These are phyloP conservation scores for Phytophthora macrochlamydospora DNA, from an alignment of 352 stramenopile genomes.

Conservation along the genomic window DNA sequence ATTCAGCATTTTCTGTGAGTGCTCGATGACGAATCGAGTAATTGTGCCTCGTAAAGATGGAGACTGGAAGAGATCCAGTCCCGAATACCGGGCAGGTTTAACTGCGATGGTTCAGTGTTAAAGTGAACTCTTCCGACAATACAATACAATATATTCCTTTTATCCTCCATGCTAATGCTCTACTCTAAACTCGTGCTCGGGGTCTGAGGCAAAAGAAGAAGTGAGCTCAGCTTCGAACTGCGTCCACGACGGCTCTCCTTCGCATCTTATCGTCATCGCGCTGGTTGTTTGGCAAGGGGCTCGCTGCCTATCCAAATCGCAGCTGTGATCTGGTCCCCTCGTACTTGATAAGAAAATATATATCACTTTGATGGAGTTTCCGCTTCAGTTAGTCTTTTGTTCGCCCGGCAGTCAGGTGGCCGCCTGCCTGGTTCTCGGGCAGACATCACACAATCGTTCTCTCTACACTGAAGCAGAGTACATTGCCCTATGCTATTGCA, in stretches of 20 bases:
- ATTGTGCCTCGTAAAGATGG: too few relatives aligned
- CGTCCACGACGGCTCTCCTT: constrained; percentile 4
- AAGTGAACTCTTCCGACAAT: too few relatives aligned
- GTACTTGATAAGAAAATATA: neutral
- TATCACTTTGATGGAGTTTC: neutral
- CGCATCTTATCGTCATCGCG: constrained; percentile 4
- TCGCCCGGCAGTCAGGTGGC: neutral
- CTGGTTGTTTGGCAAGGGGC: neutral
- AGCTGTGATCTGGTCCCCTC: neutral
- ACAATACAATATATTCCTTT: too few relatives aligned
- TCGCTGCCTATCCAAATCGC: neutral
- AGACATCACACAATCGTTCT: too few relatives aligned
- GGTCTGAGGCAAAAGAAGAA: constrained; percentile 14
- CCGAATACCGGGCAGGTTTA: too few relatives aligned
- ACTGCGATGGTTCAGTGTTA: too few relatives aligned
- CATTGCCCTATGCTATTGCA: too few relatives aligned
- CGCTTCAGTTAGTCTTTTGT: neutral
- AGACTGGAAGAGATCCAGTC: too few relatives aligned
- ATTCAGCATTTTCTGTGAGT: too few relatives aligned
- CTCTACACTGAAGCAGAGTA: too few relatives aligned
- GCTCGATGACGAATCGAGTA: too few relatives aligned
- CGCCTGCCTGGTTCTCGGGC: too few relatives aligned
- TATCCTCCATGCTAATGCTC: constrained; percentile 1
- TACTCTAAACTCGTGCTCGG: constrained; percentile 7
- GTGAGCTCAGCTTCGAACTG: constrained; percentile 15